phyloP scores from a whole-genome alignment of 75 land plant species.

The Cunninghamia lanceolata region DNA sequence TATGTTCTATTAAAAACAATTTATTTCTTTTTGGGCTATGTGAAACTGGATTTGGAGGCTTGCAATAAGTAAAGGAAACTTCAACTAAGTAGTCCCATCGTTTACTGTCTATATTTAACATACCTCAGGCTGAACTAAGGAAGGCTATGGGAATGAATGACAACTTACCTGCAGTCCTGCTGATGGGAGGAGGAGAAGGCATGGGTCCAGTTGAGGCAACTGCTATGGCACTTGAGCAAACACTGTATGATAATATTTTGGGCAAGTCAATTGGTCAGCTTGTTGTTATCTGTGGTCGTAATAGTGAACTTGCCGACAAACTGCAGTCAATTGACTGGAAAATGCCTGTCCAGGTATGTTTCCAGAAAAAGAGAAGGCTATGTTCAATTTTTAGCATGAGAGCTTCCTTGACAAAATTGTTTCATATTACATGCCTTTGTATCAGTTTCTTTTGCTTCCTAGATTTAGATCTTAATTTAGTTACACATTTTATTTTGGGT shows the following conservation, averaged over 20 bases:
- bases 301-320: slow-evolving; percentile 47
- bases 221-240: slow-evolving; percentile 63
- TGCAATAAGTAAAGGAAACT: neutral
- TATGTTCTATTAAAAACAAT: slow-evolving; percentile 7
- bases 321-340: slow-evolving; percentile 58
- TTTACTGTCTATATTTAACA: neutral
- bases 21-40: neutral
- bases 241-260: slow-evolving; percentile 37
- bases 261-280: slow-evolving; percentile 65
- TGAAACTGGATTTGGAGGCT: neutral
- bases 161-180: slow-evolving; percentile 65
- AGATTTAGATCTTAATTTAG: too few species aligned
- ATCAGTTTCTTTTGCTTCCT: too few species aligned
- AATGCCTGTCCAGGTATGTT: slow-evolving; percentile 67
- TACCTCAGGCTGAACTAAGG: slow-evolving; percentile 56
- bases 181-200: slow-evolving; percentile 92
- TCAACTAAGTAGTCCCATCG: neutral
- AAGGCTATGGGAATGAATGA: slow-evolving; percentile 70
- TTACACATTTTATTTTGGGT: too few species aligned
- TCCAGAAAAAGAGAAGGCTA: neutral
- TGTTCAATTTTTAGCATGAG: neutral
- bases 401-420: neutral
- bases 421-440: too few species aligned
- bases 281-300: slow-evolving; percentile 78
- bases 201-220: slow-evolving; percentile 92